Evolutionary conservation across 2,329 filamentous ascomycete genomes (phyloP).

Genomic region (Lanzia echinophila): DNA sequence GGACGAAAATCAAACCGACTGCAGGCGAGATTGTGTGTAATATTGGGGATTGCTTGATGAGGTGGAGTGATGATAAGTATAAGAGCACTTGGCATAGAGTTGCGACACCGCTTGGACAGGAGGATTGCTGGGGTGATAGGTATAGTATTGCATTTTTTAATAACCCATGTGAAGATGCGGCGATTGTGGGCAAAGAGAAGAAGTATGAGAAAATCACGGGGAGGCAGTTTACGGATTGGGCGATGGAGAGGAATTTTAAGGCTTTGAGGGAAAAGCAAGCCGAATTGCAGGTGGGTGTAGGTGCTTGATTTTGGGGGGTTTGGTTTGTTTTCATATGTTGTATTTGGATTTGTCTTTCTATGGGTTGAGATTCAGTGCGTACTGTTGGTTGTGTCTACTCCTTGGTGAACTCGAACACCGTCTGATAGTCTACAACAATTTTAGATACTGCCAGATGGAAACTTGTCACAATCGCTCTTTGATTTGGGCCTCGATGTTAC

Average conservation of each 20-base stretch:
- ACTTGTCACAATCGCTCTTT: too few species aligned
- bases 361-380: too few species aligned
- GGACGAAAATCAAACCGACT: constrained; percentile 55
- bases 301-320: neutral
- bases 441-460: too few species aligned
- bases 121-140: constrained; percentile 49
- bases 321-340: neutral
- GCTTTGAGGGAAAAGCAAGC: constrained; percentile 44
- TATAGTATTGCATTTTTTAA: constrained; percentile 64
- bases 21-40: constrained; percentile 55
- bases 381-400: too few species aligned
- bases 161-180: constrained; percentile 51
- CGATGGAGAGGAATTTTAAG: constrained; percentile 50
- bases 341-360: neutral
- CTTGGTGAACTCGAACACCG: too few species aligned
- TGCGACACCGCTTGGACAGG: neutral
- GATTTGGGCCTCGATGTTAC: too few species aligned
- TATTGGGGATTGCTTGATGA: constrained; percentile 61
- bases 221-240: constrained; percentile 50
- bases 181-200: constrained; percentile 53
- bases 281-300: constrained; percentile 11
- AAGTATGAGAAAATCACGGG: constrained; percentile 50
- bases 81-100: constrained; percentile 61
- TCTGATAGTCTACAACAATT: too few species aligned
- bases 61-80: constrained; percentile 60